Percentiles rank a stretch among this genome's conserved stretches.
phyloP scores from a whole-genome alignment of 225 moss, liverwort and hornwort species.

The Bryoerythrophyllum caledonicum region DNA sequence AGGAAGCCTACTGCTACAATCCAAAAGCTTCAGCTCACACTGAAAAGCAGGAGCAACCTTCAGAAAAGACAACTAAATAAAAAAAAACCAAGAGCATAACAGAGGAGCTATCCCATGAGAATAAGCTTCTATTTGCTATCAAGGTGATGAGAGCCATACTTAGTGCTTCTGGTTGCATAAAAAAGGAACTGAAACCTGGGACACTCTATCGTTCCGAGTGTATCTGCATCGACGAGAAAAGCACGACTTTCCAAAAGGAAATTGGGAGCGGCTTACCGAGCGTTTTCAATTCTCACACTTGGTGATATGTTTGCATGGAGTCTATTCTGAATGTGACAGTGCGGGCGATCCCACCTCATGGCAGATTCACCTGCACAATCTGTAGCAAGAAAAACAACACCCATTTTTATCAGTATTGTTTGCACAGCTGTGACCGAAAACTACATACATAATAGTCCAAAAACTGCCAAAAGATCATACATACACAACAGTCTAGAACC shows the following conservation, averaged over 20 bases:
- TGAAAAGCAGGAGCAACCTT: slow-evolving; percentile 7
- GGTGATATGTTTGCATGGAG: slow-evolving; percentile 69
- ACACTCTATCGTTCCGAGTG: slow-evolving; percentile 7
- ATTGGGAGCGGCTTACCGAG: slow-evolving; percentile 23
- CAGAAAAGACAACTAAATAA: background rate
- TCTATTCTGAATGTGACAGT: slow-evolving; percentile 63
- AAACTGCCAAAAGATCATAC: background rate
- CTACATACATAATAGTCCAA: too few species aligned
- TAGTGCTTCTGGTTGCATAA: background rate
- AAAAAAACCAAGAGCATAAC: background rate
- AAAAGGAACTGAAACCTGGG: background rate
- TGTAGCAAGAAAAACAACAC: slow-evolving; percentile 1
- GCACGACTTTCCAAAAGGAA: slow-evolving; percentile 3
- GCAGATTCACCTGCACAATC: slow-evolving; percentile 54
- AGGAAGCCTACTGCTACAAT: background rate
- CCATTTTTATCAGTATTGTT: background rate
- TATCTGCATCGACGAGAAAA: slow-evolving; percentile 14
- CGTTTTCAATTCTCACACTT: slow-evolving; percentile 49
- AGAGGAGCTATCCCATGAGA: background rate
- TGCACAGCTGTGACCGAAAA: background rate
- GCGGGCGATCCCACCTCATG: slow-evolving; percentile 52
- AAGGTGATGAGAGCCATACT: slow-evolving; percentile 11
- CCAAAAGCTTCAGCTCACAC: slow-evolving; percentile 15
- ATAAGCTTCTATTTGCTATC: background rate
- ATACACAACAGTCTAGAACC: too few species aligned